Base-by-base conservation (phyloP, 345 rosid species). In the Eutrema yunnanense region DNA sequence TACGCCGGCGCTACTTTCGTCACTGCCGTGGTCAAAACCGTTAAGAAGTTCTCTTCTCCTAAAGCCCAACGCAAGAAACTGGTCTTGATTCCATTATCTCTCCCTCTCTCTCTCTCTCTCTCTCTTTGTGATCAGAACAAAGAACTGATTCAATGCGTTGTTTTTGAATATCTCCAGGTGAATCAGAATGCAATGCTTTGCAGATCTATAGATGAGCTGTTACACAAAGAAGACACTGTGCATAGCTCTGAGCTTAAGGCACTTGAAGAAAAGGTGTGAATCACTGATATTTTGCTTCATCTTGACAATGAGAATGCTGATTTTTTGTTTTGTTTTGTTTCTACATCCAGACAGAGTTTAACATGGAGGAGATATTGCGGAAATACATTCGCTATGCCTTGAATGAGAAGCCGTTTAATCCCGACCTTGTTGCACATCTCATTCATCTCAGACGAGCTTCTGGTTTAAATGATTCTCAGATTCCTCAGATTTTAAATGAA, bases 351-450 rank as follows among this genome's bases (percentile, higher is more conserved):
- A 95, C 98, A 87, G 99, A 86, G 80, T 92, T 90, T 77, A 84
- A 82, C 83, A 81, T 82, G 89, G 96, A 86, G 84, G 99, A 90
- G 67, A 80, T 95, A 57, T 75, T 92, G 73, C 86, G 98, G 74
- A 95, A 95, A 80, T 95, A 92, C 79, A 85, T 90, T 71, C 86
- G 94, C 1, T 92, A 90, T 73, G 87, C 87, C 0, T 69, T 95
- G 90, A 92, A 95, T 72, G 99, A 95, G 85, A 95, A 87, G 62
- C 96, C 96, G 12, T 95, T 92, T 69, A 87, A 82, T 69, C 90
- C 96, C 1, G 88, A 90, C 26, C 78, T 95, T 72, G 86, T 95
- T 72, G 69, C 79, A 59, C 61, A 47, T 81, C 85, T 92, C 49
- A 87, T 95, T 78, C 86, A 79, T 63, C 85, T 95, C n/a, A 84